Evolutionary conservation across 208 protist genomes (phyloP).

Genomic region (Acanthamoeba healyi): DNA sequence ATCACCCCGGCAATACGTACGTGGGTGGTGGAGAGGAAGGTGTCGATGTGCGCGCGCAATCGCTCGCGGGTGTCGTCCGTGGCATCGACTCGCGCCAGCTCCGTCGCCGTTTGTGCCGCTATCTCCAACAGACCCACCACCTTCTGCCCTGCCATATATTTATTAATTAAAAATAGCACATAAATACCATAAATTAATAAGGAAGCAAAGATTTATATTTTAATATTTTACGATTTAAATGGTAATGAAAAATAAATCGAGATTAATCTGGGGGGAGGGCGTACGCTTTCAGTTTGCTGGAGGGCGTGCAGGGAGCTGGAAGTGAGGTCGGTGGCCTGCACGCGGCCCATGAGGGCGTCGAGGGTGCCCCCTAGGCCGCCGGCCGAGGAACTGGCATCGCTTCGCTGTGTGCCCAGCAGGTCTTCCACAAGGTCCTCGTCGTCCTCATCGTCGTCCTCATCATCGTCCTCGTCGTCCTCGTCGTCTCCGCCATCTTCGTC

Average conservation of each 20-base stretch:
- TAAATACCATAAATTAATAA: background rate
- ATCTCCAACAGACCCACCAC: constrained; percentile 12
- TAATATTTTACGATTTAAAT: background rate
- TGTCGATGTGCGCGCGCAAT: background rate
- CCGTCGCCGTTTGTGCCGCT: constrained; percentile 10
- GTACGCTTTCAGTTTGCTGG: constrained; percentile 3
- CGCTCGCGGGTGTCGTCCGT: background rate
- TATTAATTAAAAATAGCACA: background rate
- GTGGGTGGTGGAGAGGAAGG: background rate
- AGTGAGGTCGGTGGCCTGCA: background rate
- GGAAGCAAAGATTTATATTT: too few species aligned
- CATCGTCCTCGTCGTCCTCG: background rate
- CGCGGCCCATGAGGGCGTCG: background rate
- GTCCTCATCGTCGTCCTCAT: background rate
- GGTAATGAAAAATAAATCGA: too few species aligned
- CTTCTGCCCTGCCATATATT: background rate
- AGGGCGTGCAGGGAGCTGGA: background rate
- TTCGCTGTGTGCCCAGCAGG: background rate
- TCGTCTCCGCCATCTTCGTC: background rate
- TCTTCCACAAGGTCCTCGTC: background rate
- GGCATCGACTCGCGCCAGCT: background rate
- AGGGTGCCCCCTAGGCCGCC: background rate
- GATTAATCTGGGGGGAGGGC: background rate
- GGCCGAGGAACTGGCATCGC: too few species aligned
- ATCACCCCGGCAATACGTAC: too few species aligned